Evolutionary conservation across 2,329 filamentous ascomycete species (phyloP).

Genomic region (Hortaea werneckii): DNA sequence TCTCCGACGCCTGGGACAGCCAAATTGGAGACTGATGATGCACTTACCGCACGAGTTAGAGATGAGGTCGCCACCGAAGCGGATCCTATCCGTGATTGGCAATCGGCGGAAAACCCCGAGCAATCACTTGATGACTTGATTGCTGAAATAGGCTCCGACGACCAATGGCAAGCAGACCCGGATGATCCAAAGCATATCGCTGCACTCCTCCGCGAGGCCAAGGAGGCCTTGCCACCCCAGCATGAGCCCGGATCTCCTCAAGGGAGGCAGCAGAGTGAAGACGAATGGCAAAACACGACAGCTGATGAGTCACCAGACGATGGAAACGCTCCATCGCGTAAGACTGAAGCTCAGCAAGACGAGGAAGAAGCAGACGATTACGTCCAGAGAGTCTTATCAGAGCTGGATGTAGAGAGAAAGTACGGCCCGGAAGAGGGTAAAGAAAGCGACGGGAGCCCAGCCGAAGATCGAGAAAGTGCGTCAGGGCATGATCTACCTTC

Average conservation of each 20-base stretch:
- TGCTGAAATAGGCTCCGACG: conserved; percentile 29
- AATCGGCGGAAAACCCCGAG: conserved; percentile 32
- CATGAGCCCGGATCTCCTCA: conserved; percentile 21
- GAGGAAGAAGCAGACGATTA: conserved; percentile 36
- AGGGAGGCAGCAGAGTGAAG: conserved; percentile 9
- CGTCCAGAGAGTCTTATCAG: conserved; percentile 36
- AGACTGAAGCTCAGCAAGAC: conserved; percentile 20
- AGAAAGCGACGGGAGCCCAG: not conserved
- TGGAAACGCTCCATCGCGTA: conserved; percentile 5
- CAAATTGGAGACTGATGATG: conserved; percentile 2
- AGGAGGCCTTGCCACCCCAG: conserved; percentile 25
- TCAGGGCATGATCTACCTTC: conserved; percentile 20
- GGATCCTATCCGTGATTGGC: conserved; percentile 19
- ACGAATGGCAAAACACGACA: conserved; percentile 6
- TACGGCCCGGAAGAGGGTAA: conserved; percentile 17
- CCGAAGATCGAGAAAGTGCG: not conserved
- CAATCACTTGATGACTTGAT: conserved; percentile 38
- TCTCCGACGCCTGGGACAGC: not conserved
- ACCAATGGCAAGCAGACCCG: conserved; percentile 31
- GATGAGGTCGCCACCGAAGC: conserved; percentile 13
- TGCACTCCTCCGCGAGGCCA: conserved; percentile 32
- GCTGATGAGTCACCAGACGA: not conserved
- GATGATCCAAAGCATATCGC: conserved; percentile 33
- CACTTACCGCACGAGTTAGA: conserved; percentile 8
- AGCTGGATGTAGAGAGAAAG: conserved; percentile 35